Base-by-base conservation (phyloP, 202 grass and related monocot genomes). In the Carex arenaria region DNA sequence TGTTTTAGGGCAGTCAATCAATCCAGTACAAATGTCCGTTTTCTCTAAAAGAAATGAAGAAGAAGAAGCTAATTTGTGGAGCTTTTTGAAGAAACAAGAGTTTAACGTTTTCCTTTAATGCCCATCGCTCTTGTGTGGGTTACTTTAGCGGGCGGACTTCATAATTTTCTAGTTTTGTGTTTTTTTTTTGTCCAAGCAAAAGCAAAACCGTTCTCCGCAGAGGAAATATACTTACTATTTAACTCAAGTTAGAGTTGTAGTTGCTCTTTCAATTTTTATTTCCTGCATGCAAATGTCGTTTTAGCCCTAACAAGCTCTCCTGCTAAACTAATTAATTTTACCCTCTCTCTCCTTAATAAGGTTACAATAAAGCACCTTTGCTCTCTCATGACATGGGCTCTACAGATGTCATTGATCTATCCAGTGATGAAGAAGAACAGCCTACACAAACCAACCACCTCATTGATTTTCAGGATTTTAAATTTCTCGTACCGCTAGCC, bases 351-450 rank as follows among this genome's bases (percentile, higher is more conserved):
- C 53, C 69, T 49, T 31, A 55, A 60, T 78, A 47, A 57, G 67
- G 82, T 49, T 62, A 59, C 22, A 65, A 66, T 45, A 45, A 81
- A 62, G 23, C 20, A 64, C 23, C 61, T 53, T 12, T 64, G 62
- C 19, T 63, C 32, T 57, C 31, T 54, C 61, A 67, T 68, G 4
- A 68, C 65, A 86, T 86, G 84, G 77, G 74, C 56, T 81, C 52
- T 17, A 61, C 43, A 52, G 86, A 93, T 67, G 86, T 95, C 13
- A 95, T 95, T 51, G 90, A 91, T 54, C 85, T 95, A 84, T 93
- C 87, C 61, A 95, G 93, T 32, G 90, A 89, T 45, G 91, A 95
- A 3, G 93, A 95, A 71, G 90, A 87, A 6, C 88, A 86, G 19
- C 82, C 61, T 60, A 57, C 28, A 59, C 85, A 55, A 61, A 75